phyloP scores from a whole-genome alignment of 345 rosid genomes.

The Syzygium jambos region DNA sequence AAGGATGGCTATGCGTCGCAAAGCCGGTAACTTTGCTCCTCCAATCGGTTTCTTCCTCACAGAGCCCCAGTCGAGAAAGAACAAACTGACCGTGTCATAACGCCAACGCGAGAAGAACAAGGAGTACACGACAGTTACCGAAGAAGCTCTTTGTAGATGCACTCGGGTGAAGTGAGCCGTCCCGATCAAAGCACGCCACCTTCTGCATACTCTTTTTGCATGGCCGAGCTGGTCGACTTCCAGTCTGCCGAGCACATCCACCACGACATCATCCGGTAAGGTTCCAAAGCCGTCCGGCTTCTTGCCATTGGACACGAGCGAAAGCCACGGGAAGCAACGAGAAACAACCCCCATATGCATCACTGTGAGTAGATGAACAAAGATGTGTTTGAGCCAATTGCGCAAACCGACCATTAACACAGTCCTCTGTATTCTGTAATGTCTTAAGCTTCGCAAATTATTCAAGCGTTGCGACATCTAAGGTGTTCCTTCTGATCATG shows the following conservation, averaged over 20 bases:
- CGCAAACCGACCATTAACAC: no score
- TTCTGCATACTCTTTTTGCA: neutral
- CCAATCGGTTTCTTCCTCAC: neutral
- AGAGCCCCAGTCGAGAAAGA: neutral
- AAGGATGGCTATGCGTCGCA: neutral
- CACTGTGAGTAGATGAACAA: neutral
- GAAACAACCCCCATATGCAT: neutral
- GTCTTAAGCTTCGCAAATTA: no score
- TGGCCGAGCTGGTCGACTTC: neutral
- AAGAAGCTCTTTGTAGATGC: neutral
- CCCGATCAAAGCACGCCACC: neutral
- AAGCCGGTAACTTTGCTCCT: neutral
- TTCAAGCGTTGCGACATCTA: no score
- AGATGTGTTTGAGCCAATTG: no score
- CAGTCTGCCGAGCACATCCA: neutral
- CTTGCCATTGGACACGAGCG: neutral
- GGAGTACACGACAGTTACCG: neutral
- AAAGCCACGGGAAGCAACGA: neutral
- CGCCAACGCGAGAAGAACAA: accelerated
- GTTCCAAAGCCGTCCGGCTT: neutral
- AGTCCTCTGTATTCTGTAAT: no score
- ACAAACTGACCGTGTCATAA: neutral
- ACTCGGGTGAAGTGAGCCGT: neutral
- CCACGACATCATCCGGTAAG: neutral
- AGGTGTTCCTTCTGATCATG: neutral